A percentile compares a stretch with the other conserved stretches of the same genome.
Evolutionary conservation across 306 rosid species (phyloP).

Genomic region (Sindora glabra): DNA sequence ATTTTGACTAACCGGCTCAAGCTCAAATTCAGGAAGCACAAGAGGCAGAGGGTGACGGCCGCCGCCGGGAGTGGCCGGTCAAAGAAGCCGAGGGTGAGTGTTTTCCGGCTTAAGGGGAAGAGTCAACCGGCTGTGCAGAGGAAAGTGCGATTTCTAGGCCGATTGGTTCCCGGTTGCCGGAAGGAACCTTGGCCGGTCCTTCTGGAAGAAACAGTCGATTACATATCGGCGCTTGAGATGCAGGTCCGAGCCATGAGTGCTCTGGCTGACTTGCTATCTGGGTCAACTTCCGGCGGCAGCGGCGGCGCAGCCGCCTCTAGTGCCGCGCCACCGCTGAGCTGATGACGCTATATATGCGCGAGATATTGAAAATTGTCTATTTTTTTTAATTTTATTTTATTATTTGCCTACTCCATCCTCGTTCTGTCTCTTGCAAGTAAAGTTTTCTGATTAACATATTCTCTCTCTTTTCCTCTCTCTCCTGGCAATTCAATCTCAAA

Average conservation of each 20-base stretch:
- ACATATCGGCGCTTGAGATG: constrained; percentile 91
- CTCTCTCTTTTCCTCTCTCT: background rate
- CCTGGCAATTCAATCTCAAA: too few species aligned
- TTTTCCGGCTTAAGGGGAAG: constrained; percentile 61
- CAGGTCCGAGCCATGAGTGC: constrained; percentile 85
- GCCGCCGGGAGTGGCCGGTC: constrained; percentile 25
- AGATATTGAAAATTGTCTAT: constrained; percentile 24
- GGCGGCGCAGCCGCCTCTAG: constrained; percentile 20
- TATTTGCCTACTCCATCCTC: background rate
- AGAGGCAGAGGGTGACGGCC: constrained; percentile 23
- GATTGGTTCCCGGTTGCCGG: constrained; percentile 93
- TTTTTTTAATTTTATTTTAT: background rate
- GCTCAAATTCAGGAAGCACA: constrained; percentile 60
- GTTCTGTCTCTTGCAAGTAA: constrained; percentile 13
- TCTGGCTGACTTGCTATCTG: constrained; percentile 53
- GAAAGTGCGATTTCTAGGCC: constrained; percentile 62
- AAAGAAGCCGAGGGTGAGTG: constrained; percentile 62
- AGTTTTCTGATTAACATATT: constrained; percentile 29
- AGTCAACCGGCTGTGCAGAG: constrained; percentile 65
- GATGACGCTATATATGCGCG: constrained; percentile 22
- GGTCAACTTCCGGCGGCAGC: constrained; percentile 30
- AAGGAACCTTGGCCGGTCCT: constrained; percentile 76
- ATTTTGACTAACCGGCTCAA: constrained; percentile 63
- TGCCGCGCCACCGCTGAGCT: constrained; percentile 38
- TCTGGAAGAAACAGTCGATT: constrained; percentile 77